A percentile compares a stretch with the other conserved stretches of the same genome.
These are phyloP conservation scores for Cutaneotrichosporon sp. DNA, from an alignment of 1,284 basidiomycete genomes.

Conservation along the genomic window DNA sequence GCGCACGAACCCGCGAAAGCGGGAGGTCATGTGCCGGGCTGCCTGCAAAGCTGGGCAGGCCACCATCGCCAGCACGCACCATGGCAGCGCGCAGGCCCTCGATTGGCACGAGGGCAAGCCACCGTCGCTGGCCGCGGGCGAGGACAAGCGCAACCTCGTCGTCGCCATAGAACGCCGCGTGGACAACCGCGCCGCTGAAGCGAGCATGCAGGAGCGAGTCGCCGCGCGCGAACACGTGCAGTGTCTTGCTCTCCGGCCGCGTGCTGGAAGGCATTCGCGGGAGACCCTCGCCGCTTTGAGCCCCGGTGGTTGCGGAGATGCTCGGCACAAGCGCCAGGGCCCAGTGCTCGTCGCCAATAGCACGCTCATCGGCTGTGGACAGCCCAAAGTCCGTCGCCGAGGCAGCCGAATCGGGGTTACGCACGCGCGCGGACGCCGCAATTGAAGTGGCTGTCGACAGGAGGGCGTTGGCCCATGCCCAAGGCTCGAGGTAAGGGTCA, in stretches of 20 bases:
- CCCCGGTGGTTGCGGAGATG: too few relatives aligned
- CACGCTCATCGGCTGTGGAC: slow-evolving; percentile 1
- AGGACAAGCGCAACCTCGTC: slow-evolving; percentile 40
- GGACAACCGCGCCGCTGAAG: slow-evolving; percentile 9
- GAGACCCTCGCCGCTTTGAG: too few relatives aligned
- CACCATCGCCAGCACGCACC: not conserved
- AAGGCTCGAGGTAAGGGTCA: slow-evolving; percentile 16
- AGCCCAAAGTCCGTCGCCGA: not conserved
- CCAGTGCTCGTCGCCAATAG: slow-evolving; percentile 13
- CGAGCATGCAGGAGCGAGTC: not conserved
- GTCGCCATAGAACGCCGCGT: slow-evolving; percentile 44
- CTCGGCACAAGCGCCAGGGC: slow-evolving; percentile 7
- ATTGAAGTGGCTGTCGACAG: slow-evolving; percentile 12
- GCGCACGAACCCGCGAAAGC: slow-evolving; percentile 21
- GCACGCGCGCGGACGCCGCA: not conserved
- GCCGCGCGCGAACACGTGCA: slow-evolving; percentile 5
- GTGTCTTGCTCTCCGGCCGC: slow-evolving; percentile 1
- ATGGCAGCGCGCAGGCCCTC: not conserved
- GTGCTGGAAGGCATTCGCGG: too few relatives aligned
- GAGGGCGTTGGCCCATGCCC: slow-evolving; percentile 25
- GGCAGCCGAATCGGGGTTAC: not conserved
- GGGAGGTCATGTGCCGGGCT: slow-evolving; percentile 1
- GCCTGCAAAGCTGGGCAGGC: not conserved
- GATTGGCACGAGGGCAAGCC: slow-evolving; percentile 27
- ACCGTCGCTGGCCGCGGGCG: slow-evolving; percentile 17